Percentiles rank a stretch among this genome's conserved stretches.
Conservation (phyloP, 2,329 filamentous ascomycete genomes). For the Trichoderma sp. region DNA sequence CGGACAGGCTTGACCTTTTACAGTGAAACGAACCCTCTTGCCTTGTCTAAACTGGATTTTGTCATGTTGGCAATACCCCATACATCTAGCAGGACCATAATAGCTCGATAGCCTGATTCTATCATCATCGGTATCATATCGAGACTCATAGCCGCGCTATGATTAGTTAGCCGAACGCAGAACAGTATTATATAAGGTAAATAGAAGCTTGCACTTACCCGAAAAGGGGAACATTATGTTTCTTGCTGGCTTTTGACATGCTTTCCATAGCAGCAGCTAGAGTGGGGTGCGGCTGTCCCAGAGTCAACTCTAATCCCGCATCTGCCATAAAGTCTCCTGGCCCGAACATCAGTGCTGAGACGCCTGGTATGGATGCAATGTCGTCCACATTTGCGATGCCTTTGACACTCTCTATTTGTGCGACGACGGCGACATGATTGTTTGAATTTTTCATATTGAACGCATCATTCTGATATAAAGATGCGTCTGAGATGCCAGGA, state of each 20-base stretch:
- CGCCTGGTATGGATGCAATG: slow-evolving; percentile 5
- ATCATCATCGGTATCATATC: not conserved
- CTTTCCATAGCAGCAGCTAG: not conserved
- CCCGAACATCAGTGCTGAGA: slow-evolving; percentile 12
- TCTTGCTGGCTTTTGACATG: slow-evolving; percentile 4
- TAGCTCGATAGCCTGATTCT: not conserved
- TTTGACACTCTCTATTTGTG: slow-evolving; percentile 10
- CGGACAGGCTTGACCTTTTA: not conserved
- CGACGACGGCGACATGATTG: not conserved
- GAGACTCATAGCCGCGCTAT: not conserved
- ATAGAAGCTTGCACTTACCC: not conserved
- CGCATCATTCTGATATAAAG: slow-evolving; percentile 2
- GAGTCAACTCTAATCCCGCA: not conserved
- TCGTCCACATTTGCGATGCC: slow-evolving; percentile 1
- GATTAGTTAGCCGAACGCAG: not conserved
- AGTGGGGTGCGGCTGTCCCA: slow-evolving; percentile 3
- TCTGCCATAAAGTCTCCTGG: slow-evolving; percentile 9
- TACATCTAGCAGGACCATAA: slow-evolving; percentile 9
- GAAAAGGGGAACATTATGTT: not conserved
- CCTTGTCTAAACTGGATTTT: not conserved
- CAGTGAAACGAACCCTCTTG: not conserved
- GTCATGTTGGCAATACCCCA: not conserved
- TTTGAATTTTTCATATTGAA: slow-evolving; percentile 13
- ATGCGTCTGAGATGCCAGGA: slow-evolving; percentile 12
- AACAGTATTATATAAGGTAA: not conserved